phyloP scores from a whole-genome alignment of 192 early-diverging fungal species.

The Phycomyces blakesleeanus region DNA sequence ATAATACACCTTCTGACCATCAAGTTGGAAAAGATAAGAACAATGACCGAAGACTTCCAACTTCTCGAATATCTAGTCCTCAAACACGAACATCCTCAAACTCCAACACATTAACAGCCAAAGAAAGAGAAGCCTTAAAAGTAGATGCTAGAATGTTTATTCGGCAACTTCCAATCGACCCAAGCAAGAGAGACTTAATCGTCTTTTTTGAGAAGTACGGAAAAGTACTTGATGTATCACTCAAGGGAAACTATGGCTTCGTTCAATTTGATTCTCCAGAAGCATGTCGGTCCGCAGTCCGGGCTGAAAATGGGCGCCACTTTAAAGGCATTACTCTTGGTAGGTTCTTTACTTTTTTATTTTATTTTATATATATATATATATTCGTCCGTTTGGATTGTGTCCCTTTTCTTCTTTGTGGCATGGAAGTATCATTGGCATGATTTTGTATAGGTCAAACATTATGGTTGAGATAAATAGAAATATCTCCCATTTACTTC shows the following conservation, averaged over 20 bases:
- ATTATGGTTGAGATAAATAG: too few relatives aligned
- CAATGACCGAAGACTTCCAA: too few relatives aligned
- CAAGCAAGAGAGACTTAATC: slow-evolving; percentile 11
- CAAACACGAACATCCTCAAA: neutral
- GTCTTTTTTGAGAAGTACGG: slow-evolving; percentile 30
- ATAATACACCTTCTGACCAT: too few relatives aligned
- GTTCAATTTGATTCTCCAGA: slow-evolving; percentile 30
- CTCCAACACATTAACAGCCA: neutral
- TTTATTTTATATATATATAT: neutral
- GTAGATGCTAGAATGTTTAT: slow-evolving; percentile 30
- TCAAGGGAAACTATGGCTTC: slow-evolving; percentile 25
- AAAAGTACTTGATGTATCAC: slow-evolving; percentile 24
- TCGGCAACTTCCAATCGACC: slow-evolving; percentile 15
- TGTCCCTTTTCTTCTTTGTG: too few relatives aligned
- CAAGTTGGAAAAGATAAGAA: too few relatives aligned
- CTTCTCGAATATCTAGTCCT: too few relatives aligned
- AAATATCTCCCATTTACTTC: too few relatives aligned
- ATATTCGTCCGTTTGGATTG: neutral
- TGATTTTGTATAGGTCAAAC: too few relatives aligned
- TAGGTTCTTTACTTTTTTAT: slow-evolving; percentile 10
- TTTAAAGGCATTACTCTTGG: slow-evolving; percentile 22
- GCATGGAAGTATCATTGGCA: too few relatives aligned
- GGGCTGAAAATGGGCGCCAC: slow-evolving; percentile 22
- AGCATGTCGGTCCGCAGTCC: slow-evolving; percentile 23
- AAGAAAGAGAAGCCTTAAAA: neutral